phyloP scores from a whole-genome alignment of 2,329 filamentous ascomycete species.

The Anisogramma anomala region DNA sequence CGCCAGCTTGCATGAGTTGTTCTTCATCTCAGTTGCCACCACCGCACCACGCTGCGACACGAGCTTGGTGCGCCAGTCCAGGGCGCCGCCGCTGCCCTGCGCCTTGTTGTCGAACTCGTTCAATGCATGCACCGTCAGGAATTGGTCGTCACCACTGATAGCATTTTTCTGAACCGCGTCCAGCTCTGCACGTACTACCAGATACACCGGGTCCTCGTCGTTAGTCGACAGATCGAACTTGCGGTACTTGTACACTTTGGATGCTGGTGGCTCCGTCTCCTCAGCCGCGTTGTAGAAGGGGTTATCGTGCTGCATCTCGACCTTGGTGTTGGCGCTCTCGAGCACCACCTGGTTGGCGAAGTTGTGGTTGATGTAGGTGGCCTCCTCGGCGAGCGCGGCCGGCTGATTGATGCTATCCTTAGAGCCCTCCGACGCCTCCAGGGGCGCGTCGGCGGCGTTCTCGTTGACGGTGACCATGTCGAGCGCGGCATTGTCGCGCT shows the following conservation, averaged over 20 bases:
- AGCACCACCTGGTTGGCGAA: slow-evolving; percentile 91
- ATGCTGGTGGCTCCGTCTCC: slow-evolving; percentile 85
- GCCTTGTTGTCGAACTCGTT: slow-evolving; percentile 99
- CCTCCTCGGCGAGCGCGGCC: slow-evolving; percentile 84
- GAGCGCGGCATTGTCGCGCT: slow-evolving; percentile 86
- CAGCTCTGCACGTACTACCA: slow-evolving; percentile 88
- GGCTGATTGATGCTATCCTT: slow-evolving; percentile 94
- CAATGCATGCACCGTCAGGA: slow-evolving; percentile 83
- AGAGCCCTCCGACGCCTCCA: slow-evolving; percentile 83
- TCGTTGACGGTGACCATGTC: slow-evolving; percentile 99
- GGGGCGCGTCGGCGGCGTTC: slow-evolving; percentile 88
- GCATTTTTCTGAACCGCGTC: slow-evolving; percentile 94
- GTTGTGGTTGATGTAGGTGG: slow-evolving; percentile 99
- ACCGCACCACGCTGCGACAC: slow-evolving; percentile 91
- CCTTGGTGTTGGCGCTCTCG: slow-evolving; percentile 67
- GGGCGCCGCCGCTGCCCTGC: slow-evolving; percentile 82
- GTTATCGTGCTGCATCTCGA: slow-evolving; percentile 78
- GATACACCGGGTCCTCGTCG: slow-evolving; percentile 85
- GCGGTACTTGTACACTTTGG: slow-evolving; percentile 97
- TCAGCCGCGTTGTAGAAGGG: slow-evolving; percentile 94
- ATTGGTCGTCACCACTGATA: slow-evolving; percentile 83
- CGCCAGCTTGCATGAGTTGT: slow-evolving; percentile 98
- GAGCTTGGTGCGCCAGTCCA: slow-evolving; percentile 96
- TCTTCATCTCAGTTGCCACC: slow-evolving; percentile 99
- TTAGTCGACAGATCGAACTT: slow-evolving; percentile 91